Percentiles rank a stretch among this genome's conserved stretches.
These are phyloP conservation scores for Penstemon barbatus DNA, from an alignment of 257 asterid genomes.

Conservation along the genomic window DNA sequence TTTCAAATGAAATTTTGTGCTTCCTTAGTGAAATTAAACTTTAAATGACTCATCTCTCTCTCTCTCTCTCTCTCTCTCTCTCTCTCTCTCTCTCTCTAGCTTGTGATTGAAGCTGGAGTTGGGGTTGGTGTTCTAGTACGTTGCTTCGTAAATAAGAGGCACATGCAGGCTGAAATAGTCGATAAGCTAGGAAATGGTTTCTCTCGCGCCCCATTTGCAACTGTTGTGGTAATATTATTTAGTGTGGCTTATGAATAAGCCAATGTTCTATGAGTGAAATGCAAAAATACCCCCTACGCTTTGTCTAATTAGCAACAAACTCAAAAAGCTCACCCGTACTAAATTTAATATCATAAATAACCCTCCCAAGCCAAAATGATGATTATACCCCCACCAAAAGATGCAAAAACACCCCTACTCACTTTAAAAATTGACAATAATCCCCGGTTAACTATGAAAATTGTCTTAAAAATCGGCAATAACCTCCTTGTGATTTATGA, in stretches of 20 bases:
- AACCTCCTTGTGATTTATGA: too few species aligned
- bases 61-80: slow-evolving; percentile 34
- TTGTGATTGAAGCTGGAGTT: slow-evolving; percentile 78
- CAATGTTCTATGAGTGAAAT: neutral
- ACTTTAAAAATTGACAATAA: too few species aligned
- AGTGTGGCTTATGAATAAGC: slow-evolving; percentile 4
- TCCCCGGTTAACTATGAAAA: too few species aligned
- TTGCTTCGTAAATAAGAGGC: slow-evolving; percentile 66
- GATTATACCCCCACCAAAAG: too few species aligned
- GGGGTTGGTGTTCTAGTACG: slow-evolving; percentile 89
- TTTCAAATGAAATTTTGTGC: slow-evolving; percentile 24
- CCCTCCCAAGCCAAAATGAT: too few species aligned
- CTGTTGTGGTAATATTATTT: slow-evolving; percentile 82
- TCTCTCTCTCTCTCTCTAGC: slow-evolving; percentile 56
- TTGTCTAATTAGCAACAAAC: too few species aligned
- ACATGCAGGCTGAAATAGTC: slow-evolving; percentile 85
- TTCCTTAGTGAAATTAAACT: neutral
- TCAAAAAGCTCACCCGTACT: too few species aligned
- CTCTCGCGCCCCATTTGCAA: slow-evolving; percentile 92
- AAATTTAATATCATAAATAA: too few species aligned
- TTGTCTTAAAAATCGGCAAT: too few species aligned
- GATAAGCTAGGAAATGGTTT: slow-evolving; percentile 95
- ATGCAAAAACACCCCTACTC: too few species aligned
- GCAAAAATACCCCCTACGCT: too few species aligned
- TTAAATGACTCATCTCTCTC: slow-evolving; percentile 18